Base-by-base conservation (phyloP, 2,329 filamentous ascomycete species). In the Fusarium pilosicola region DNA sequence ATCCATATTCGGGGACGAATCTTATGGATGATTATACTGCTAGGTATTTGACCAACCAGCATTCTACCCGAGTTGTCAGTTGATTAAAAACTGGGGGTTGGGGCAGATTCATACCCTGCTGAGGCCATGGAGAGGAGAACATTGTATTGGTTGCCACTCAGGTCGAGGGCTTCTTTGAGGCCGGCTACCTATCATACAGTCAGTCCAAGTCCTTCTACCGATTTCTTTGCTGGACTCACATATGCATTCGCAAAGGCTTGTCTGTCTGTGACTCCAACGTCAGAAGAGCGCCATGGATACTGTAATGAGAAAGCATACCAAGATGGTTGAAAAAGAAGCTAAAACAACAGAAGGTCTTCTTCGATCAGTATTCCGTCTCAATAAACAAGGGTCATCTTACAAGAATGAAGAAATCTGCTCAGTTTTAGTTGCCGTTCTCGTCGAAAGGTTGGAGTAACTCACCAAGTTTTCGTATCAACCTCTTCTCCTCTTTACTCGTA, bases 1-100 rank as follows among this genome's bases (percentile, higher is more conserved):
- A 90, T 89, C 82, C 88, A 91, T 70, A 88, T 83, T 11, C 89
- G 84, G 1, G 89, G 90, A 32, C 85, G 85, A 59, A 92, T 77
- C 71, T 91, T 89, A 76, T 91, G 88, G 10, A 92, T 83, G 6
- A 88, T 88, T 9, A 91, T 77, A 66, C 88, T 89, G 49, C 85
- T 86, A 0, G 88, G 88, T 38, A 91, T 82, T 73, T 91, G 88
- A 2, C 89, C 89, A 8, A 90, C 78, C 18, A 83, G 75, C 71
- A 84, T 34, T 9, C 32, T 34, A 34, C 7, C 32, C 32, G 32
- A 34, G 1, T 14, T 34, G 32, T 34, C 32, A 34, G 32, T 34
- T 34, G 32, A 34, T 15, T 34, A 34, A 0, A 0, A 34, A 34
- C 32, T 34, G 32, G 32, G 1, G 2, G 9, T 7, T 46, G 8